Base-by-base conservation (phyloP, 495 filamentous ascomycete species). In the Hypomontagnella submonticulosa region DNA sequence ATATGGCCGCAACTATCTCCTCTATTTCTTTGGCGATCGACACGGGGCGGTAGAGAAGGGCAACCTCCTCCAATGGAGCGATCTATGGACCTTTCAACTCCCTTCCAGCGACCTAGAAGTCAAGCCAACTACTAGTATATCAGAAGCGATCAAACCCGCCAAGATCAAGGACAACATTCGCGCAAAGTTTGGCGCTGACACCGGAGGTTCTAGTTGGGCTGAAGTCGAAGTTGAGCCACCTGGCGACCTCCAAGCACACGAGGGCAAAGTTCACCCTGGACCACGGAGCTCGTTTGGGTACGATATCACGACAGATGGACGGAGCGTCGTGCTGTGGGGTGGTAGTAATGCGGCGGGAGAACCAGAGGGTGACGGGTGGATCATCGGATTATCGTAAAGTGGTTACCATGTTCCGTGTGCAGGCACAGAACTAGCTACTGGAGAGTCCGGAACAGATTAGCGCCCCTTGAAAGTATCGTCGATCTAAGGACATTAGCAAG, bases 11-110 rank as follows among this genome's bases (percentile, higher is more conserved):
- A 67, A 77, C 13, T 87, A 84, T 62, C 75, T 87, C 5, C 63
- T 84, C 0, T 85, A 83, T 70, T 73, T 85, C 66, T 75, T 86
- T 27, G 84, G 84, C 19, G 73, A 70, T 48, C 58, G 53, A 38
- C 43, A 30, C 38, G 37, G 33, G 30, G 47, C 7, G 34, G 15
- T 49, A 4, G 56, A 66, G 54, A 33, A 60, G 64, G 40, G 37
- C 23, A 16, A 67, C n/a, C 10, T 77, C 69, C 66, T 75, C 71
- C 49, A 64, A 41, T 68, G 68, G 64, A 67, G 63, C 30, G 84
- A 84, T 51, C 75, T 81, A 13, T 85, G 80, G 82, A 76, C 80
- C 4, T 79, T 84, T 53, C 84, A 85, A 61, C 63, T 84, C 19
- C 82, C 81, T 0, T 75, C 80, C n/a, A 50, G 50, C 57, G 30